A percentile compares a stretch with the other conserved stretches of the same genome.
Conservation (phyloP, 1,284 basidiomycete species). For the Boletus holoroseus region DNA sequence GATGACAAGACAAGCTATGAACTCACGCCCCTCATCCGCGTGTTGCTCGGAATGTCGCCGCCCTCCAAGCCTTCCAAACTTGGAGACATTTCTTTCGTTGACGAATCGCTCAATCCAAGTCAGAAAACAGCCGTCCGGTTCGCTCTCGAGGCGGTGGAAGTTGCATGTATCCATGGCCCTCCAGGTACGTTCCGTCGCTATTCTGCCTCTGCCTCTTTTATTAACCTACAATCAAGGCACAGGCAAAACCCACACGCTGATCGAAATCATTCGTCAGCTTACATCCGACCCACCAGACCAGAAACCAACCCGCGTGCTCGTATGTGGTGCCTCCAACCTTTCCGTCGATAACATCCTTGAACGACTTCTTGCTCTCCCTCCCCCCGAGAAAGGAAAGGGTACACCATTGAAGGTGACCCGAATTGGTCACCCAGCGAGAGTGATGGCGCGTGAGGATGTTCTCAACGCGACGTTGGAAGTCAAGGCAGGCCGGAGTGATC, state of each 20-base stretch:
- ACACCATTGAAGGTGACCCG: constrained; percentile 64
- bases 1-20: constrained; percentile 41
- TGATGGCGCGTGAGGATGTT: constrained; percentile 68
- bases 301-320: constrained; percentile 57
- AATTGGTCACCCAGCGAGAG: constrained; percentile 89
- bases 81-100: constrained; percentile 62
- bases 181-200: constrained; percentile 53
- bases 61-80: constrained; percentile 33
- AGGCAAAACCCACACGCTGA: constrained; percentile 88
- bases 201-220: background rate
- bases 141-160: constrained; percentile 64
- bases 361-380: constrained; percentile 62
- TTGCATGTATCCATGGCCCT: constrained; percentile 95
- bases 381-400: constrained; percentile 32
- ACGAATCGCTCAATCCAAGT: constrained; percentile 72
- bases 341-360: constrained; percentile 90
- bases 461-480: constrained; percentile 83
- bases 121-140: constrained; percentile 81
- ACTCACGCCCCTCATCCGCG: constrained; percentile 50
- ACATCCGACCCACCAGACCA: constrained; percentile 45
- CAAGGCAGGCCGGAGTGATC: constrained; percentile 74
- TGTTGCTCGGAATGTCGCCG: constrained; percentile 59
- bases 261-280: constrained; percentile 85
- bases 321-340: constrained; percentile 89
- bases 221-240: constrained; percentile 52